Percentiles rank a stretch among this genome's conserved stretches.
These are phyloP conservation scores for Rhodotorula sp. DNA, from an alignment of 1,284 basidiomycete genomes.

Conservation along the genomic window DNA sequence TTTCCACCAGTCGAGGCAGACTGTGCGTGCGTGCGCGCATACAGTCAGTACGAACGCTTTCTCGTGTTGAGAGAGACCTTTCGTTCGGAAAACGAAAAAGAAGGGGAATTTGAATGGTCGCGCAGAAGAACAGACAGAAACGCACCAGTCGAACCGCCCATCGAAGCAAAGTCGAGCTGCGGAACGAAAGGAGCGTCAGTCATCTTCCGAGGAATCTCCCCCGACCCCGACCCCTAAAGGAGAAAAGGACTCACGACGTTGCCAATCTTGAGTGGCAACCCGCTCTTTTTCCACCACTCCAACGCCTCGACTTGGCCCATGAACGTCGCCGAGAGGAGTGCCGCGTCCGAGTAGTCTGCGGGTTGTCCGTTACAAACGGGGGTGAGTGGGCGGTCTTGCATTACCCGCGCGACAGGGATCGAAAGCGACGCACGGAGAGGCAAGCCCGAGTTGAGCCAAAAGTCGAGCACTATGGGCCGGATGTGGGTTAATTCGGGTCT, in stretches of 20 bases:
- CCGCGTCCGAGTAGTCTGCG: conserved; percentile 68
- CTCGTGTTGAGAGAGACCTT: too few species aligned
- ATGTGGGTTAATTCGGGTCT: too few species aligned
- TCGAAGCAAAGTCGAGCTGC: conserved; percentile 34
- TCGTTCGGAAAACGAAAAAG: too few species aligned
- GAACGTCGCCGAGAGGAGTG: conserved; percentile 69
- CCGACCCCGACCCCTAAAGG: too few species aligned
- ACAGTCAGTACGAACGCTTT: neutral
- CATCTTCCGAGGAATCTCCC: conserved; percentile 70
- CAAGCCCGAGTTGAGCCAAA: conserved; percentile 64
- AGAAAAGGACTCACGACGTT: conserved; percentile 52
- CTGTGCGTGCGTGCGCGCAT: conserved; percentile 4
- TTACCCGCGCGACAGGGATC: too few species aligned
- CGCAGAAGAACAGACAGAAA: neutral
- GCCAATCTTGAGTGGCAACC: conserved; percentile 68
- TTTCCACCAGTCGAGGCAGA: conserved; percentile 73
- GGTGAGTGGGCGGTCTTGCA: too few species aligned
- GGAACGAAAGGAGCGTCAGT: conserved; percentile 49
- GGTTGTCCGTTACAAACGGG: conserved; percentile 46
- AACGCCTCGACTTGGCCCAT: conserved; percentile 68
- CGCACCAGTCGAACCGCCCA: conserved; percentile 30
- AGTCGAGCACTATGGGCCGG: conserved; percentile 64
- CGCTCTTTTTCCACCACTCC: conserved; percentile 69
- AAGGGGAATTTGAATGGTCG: neutral
- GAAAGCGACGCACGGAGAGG: conserved; percentile 21